phyloP scores from a whole-genome alignment of 352 stramenopile genomes.

The Globisporangium emineosum region DNA sequence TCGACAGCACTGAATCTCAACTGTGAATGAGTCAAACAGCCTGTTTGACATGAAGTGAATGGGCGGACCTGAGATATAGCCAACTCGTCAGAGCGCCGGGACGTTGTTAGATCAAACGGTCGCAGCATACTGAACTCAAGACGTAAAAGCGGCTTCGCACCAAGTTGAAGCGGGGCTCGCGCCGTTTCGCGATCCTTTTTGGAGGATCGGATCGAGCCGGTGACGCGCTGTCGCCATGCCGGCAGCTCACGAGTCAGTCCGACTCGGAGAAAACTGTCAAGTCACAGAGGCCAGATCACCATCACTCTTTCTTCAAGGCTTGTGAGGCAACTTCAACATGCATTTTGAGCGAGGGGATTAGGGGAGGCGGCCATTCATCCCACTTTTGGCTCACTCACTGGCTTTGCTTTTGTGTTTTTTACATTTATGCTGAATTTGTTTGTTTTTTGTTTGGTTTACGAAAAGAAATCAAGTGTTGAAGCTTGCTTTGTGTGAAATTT shows the following conservation, averaged over 20 bases:
- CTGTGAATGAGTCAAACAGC: no score
- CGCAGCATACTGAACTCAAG: neutral
- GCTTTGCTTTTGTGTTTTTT: neutral
- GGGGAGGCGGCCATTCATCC: neutral
- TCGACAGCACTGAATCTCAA: no score
- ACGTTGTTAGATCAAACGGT: no score
- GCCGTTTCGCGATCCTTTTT: constrained; percentile 4
- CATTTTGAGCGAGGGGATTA: neutral
- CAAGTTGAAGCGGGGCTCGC: neutral
- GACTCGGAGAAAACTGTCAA: neutral
- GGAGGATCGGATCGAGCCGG: neutral
- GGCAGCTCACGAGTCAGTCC: neutral
- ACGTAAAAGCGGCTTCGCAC: neutral
- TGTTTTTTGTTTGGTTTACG: neutral
- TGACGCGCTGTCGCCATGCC: constrained; percentile 9
- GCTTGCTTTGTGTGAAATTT: neutral
- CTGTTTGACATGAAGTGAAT: no score
- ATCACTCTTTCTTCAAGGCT: neutral
- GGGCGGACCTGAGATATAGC: no score
- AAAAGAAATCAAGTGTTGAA: neutral
- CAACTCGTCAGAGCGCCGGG: no score
- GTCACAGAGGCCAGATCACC: neutral
- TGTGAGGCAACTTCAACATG: constrained; percentile 15
- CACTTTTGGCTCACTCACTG: neutral
- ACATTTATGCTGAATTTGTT: neutral